Base-by-base conservation (phyloP, 2,329 filamentous ascomycete genomes). In the Balansia obtecta region DNA sequence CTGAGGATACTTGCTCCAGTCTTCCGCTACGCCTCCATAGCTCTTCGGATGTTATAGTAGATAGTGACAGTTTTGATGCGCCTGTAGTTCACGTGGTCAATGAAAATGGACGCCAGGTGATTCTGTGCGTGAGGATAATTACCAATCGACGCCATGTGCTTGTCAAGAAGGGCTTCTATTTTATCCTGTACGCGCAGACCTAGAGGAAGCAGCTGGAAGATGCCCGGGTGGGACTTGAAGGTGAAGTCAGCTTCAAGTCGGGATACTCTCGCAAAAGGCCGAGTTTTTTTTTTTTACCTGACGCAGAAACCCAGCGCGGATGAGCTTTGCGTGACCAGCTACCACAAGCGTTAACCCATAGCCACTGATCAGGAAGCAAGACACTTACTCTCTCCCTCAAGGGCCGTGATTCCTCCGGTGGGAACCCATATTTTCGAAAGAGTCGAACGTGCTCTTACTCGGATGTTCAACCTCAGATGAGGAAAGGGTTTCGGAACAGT, bases 181-280 rank as follows among this genome's bases (percentile, higher is more conserved):
- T 97, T 98, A 48, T 88, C 79, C 60, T 95, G 89, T 0, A 97
- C 88, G 30, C 88, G 79, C 32, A 88, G 74, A 0, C 93, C 93
- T 0, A 98, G 70, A 0, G 93, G 93, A 1, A 98, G 75, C 62
- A 95, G 76, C 61, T 98, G 93, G 60, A 96, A 98, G 37, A 97
- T 81, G 30, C 93, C 93, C 8, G 90, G 81, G 63, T 95, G 86
- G 18, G 88, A 83, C 81, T 89, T 46, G 11, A 27, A n/a, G 33
- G 18, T 15, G 2, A n/a, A 7, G 15, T 49, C 13, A 50, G 27
- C 20, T 49, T 18, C 3, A 4, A 44, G 54, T 46, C 52, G 44
- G 27, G 20, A 51, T 22, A 53, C 32, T 27, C 16, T 34, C 15
- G 18, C 9, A 18, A 22, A 22, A 40, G 33, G 53, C 22, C n/a